Conservation (phyloP, 2,329 filamentous ascomycete species). For the Fusarium multiceps region DNA sequence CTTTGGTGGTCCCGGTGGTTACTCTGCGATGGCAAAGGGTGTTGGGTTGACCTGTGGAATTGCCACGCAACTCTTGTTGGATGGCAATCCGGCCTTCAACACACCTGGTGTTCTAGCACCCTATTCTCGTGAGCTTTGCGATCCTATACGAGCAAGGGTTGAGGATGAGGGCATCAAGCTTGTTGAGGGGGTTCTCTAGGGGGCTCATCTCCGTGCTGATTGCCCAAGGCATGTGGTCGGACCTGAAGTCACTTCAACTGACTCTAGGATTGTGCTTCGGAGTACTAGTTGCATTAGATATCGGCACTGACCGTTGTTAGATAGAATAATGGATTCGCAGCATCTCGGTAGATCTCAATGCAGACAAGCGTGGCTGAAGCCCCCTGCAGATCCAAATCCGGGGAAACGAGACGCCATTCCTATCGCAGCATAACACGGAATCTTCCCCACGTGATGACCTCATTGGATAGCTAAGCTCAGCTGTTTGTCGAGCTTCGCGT, state of each 20-base stretch:
- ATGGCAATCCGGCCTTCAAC: not conserved
- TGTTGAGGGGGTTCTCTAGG: not conserved
- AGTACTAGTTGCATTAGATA: not conserved
- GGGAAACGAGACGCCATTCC: conserved; percentile 30
- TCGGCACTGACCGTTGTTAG: not conserved
- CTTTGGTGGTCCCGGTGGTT: not conserved
- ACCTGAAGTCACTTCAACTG: not conserved
- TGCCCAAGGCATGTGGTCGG: too few relatives aligned
- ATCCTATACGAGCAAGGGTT: not conserved
- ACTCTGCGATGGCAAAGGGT: not conserved
- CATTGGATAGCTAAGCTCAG: conserved; percentile 26
- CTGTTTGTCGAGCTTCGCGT: not conserved
- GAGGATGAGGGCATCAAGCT: not conserved
- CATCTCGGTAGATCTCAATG: not conserved
- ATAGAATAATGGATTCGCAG: not conserved
- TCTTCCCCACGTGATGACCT: conserved; percentile 38
- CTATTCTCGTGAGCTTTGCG: not conserved
- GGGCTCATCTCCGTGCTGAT: not conserved
- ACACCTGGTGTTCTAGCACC: not conserved
- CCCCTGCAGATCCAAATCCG: conserved; percentile 15
- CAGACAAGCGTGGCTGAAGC: not conserved
- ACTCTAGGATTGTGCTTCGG: not conserved
- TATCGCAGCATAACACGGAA: conserved; percentile 11
- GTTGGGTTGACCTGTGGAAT: not conserved
- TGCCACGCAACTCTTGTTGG: not conserved